Evolutionary conservation across 257 asterid genomes (phyloP).

Genomic region (Petunia secreta): DNA sequence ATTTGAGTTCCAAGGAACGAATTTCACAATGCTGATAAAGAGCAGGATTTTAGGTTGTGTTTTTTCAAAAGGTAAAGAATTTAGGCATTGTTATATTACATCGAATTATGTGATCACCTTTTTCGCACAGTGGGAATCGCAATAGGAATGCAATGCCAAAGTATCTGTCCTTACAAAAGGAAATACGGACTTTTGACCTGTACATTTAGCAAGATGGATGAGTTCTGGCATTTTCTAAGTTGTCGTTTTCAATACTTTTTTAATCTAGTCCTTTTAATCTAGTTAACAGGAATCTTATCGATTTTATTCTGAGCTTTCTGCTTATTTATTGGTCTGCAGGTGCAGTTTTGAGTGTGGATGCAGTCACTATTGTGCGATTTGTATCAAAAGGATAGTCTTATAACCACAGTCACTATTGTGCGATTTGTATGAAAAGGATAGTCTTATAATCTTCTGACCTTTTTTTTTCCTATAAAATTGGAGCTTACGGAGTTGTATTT

Average conservation of each 20-base stretch:
- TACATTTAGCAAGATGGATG: not conserved
- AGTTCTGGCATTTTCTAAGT: not conserved
- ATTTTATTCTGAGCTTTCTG: not conserved
- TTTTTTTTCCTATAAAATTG: constrained; percentile 1
- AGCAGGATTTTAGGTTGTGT: no score
- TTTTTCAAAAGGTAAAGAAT: no score
- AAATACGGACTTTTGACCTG: not conserved
- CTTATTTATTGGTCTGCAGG: constrained; percentile 7
- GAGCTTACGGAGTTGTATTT: not conserved
- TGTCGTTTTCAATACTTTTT: not conserved
- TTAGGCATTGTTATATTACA: no score
- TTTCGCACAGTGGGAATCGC: not conserved
- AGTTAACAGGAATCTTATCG: not conserved
- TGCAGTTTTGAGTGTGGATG: constrained; percentile 16
- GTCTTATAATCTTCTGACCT: not conserved
- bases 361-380: constrained; percentile 8
- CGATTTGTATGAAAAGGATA: constrained; percentile 14
- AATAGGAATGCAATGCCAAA: not conserved
- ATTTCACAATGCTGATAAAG: no score
- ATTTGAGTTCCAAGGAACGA: no score
- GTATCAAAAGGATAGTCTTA: constrained; percentile 6
- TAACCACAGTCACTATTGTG: constrained; percentile 5
- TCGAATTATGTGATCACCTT: not conserved
- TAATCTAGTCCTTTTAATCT: not conserved
- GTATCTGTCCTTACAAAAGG: not conserved